Base-by-base conservation (phyloP, 192 early-diverging fungal species). In the Gamsiella multidivaricata region DNA sequence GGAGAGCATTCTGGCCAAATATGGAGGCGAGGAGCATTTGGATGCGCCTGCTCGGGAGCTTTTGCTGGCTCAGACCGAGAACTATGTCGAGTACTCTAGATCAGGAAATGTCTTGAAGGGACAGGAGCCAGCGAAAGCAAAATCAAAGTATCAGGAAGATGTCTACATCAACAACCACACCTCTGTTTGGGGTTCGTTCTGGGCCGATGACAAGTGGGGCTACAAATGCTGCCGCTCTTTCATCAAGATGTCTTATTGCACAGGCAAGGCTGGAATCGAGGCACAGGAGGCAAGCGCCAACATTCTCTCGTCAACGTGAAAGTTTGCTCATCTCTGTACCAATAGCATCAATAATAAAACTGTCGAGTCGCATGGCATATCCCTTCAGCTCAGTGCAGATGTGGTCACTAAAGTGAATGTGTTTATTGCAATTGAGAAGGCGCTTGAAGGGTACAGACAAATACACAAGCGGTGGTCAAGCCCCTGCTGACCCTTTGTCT, bases 71-170 rank as follows among this genome's bases (percentile, higher is more conserved):
- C 97, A 98, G 83, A 88, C 90, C 10, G 98, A 98, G 74, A 80
- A 89, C 22, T 99, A 98, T 74, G 97, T 99, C 2, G 97, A 99
- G 85, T 99, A 98, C 78, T 95, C 95, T 23, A 86, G 94, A 62
- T 90, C 94, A 0, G 97, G 98, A 51, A 86, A 91, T 61, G 87
- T 99, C 6, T 82, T 99, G 28, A 90, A 90, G 69, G 96, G 96
- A 18, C 90, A 90, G 31, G 94, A 94, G 41, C 85, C 85, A 26
- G 90, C 93, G n/a, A 88, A 88, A 12, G 85, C 86, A 20, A 90
- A 87, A 65, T 94, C 93, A 14, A 93, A 92, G 82, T 98, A 96
- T 74, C 90, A 93, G 64, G 98, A 99, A 70, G 96, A 98, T 82
- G 88, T 95, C 37, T 84, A 80, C 58, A 86, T 84, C 37, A 85